Base-by-base conservation (phyloP, 306 rosid genomes). In the Cucurbita argyrosperma region DNA sequence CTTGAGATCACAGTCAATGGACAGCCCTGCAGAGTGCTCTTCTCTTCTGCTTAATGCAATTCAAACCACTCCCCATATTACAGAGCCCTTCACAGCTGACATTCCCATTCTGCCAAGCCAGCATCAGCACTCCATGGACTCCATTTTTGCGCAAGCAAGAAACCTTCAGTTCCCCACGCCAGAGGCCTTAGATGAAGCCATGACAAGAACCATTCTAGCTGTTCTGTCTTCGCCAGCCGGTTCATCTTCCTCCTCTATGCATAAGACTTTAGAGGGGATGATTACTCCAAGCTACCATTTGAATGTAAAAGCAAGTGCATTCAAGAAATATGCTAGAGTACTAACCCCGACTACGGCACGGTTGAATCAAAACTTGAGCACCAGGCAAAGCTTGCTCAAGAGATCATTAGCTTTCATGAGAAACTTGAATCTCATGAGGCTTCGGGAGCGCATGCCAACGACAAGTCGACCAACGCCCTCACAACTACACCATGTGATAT, bases 401-500 rank as follows among this genome's bases (percentile, higher is more conserved):
- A 79, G 92, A 76, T 87, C 97, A 6, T 49, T 90, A 71, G 58
- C 82, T 15, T 90, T 89, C 84, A 80, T 82, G 39, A 74, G 79
- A 79, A 80, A 40, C 76, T 78, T 90, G 14, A 87, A 84, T 71
- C 60, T 45, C 2, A 39, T 83, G 79, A 89, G 90, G 77, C 14
- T 81, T 74, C 82, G 79, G 19, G 86, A 84, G 15, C 74, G 83
- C 21, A 9, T 74, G 56, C 93, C 86, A 77, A 74, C 77, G 82
- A 74, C 77, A 3, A 74, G 58, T 1, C 89, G 87, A 35, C 87
- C 94, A 16, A 72, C 84, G 1, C 83, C 75, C 19, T 81, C 87
- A 0, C 96, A 89, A 78, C 78, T 89, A 54, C 94, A 85, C 74
- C 98, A 94, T 76, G 80, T 87, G 88, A 88, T 94, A 57, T 85